Evolutionary conservation across 139 green algal species (phyloP), one percentile per base, ranked within the genome.

Genomic region (Edaphochlamys debaryana): DNA sequence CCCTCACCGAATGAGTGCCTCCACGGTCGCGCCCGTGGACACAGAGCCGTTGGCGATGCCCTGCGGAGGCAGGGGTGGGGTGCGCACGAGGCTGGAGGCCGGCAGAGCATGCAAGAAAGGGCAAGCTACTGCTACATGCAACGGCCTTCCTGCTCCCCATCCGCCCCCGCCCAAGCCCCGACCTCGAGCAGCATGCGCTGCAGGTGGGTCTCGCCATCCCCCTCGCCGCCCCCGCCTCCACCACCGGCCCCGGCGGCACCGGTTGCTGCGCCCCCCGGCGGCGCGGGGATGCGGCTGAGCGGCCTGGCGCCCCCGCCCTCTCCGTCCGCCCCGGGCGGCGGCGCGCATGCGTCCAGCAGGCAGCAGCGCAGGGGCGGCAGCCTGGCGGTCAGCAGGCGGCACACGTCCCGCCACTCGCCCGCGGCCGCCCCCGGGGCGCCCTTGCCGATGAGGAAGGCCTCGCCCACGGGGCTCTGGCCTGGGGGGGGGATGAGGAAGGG

Each of bases 161-260:
- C 30, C 29, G 38, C 29, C 30, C 30, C 60, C 37, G 30, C 30
- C 30, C 60, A 67, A 4, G 8, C 64, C 8, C 64, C 64, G 38
- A 82, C 76, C 76, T 95, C 92, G 69, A 95, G 84, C 48, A 95
- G 87, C 82, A 94, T 77, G 27, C 88, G 87, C 88, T 95, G 80
- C 79, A 95, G 85, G 36, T 91, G 86, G 17, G 79, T 85, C 74
- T 85, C 80, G 41, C 75, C 73, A 45, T 48, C 32, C 0, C 32
- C 0, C 4, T 32, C 67, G 5, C 22, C 40, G 40, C 25, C 36
- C 50, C 30, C 36, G 40, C 45, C 45, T 36, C 42, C 25, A 52
- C 36, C 2, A 48, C 45, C 29, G 45, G 50, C 34, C 27, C 72
- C 54, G 60, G 38, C 50, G 20, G 7, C 50, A 58, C 6, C 50